Conservation (phyloP, 129 eudicot species). For the Centaurea solstitialis region DNA sequence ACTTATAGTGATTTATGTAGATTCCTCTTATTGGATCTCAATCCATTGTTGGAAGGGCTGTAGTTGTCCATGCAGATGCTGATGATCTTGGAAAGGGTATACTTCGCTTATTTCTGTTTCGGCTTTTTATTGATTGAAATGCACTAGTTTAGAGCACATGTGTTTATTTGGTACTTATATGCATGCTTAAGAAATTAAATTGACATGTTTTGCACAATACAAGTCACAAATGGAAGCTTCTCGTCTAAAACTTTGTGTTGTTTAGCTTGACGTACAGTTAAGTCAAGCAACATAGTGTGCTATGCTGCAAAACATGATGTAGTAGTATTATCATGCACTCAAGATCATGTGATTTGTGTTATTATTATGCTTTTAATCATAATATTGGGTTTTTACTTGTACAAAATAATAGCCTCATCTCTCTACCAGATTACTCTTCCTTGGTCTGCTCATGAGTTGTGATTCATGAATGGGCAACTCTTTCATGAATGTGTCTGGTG, state of each 20-base stretch:
- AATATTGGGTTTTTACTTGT: too few relatives aligned
- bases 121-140: not conserved
- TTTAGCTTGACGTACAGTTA: not conserved
- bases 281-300: too few relatives aligned
- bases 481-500: too few relatives aligned
- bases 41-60: constrained; percentile 95
- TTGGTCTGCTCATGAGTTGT: too few relatives aligned
- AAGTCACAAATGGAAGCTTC: not conserved
- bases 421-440: too few relatives aligned
- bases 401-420: too few relatives aligned
- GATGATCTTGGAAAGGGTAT: constrained; percentile 98
- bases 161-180: not conserved
- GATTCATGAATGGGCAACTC: too few relatives aligned
- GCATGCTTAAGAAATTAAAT: not conserved
- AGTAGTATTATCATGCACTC: too few relatives aligned
- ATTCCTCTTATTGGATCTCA: constrained; percentile 80
- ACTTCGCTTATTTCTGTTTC: not conserved
- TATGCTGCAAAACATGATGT: too few relatives aligned
- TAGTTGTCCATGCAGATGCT: constrained; percentile 95
- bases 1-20: constrained; percentile 36
- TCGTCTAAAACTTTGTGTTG: not conserved
- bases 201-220: not conserved
- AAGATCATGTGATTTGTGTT: too few relatives aligned
- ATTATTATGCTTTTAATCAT: too few relatives aligned
- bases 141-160: not conserved